Percentiles rank a stretch among this genome's conserved stretches.
These are phyloP conservation scores for Fraxinus pennsylvanica DNA, from an alignment of 257 asterid species.

Conservation along the genomic window DNA sequence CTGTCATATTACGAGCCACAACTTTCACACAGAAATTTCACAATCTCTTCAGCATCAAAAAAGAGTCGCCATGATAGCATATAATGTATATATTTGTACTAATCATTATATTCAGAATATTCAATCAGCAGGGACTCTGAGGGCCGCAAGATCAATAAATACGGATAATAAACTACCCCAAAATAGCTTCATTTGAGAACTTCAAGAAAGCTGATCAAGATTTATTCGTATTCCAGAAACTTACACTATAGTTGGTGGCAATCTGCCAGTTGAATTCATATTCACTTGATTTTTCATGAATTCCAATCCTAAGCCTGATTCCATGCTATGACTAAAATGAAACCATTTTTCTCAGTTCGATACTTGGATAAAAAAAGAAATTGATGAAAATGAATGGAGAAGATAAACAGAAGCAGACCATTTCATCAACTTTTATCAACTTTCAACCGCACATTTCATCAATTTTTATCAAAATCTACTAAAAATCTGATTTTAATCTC, in stretches of 20 bases:
- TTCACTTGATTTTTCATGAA: not conserved
- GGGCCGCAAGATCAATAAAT: not conserved
- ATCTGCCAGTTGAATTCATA: not conserved
- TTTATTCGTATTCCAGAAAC: not conserved
- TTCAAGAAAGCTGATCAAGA: not conserved
- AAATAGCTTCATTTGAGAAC: not conserved
- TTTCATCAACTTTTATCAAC: too few relatives aligned
- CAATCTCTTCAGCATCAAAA: slow-evolving; percentile 10
- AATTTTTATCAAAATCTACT: too few relatives aligned
- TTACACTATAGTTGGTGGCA: not conserved
- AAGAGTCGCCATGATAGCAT: not conserved
- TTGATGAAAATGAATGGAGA: not conserved
- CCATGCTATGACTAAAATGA: not conserved
- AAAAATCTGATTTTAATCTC: too few relatives aligned
- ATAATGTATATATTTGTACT: not conserved
- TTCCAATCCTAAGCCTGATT: not conserved
- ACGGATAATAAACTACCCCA: not conserved
- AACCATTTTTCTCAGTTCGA: not conserved
- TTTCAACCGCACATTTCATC: too few relatives aligned
- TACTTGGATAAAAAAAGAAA: not conserved
- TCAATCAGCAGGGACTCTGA: not conserved
- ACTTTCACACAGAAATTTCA: slow-evolving; percentile 19
- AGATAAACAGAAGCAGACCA: not conserved
- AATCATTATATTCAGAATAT: not conserved
- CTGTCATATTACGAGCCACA: slow-evolving; percentile 11